A percentile compares a stretch with the other conserved stretches of the same genome.
These are phyloP conservation scores for Trichoderma afroharzianum DNA, from an alignment of 2,329 filamentous ascomycete species.

Conservation along the genomic window DNA sequence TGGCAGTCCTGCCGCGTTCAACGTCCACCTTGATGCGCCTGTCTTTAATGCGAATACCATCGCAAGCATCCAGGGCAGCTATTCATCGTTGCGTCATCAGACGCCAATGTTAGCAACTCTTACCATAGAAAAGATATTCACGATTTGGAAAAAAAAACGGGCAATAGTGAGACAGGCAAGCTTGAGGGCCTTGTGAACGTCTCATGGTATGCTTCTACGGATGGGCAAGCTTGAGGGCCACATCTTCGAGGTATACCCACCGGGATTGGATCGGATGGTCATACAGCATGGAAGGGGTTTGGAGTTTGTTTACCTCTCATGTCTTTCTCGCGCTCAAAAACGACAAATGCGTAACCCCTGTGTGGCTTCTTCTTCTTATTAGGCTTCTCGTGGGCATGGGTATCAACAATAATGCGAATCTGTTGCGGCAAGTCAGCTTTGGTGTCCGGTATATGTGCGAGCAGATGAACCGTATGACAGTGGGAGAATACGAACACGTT, in stretches of 20 bases:
- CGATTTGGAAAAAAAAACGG: constrained; percentile 25
- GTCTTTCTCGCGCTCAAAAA: constrained; percentile 95
- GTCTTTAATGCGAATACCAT: constrained; percentile 90
- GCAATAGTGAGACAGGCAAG: constrained; percentile 46
- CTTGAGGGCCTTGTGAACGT: constrained; percentile 51
- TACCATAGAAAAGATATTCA: constrained; percentile 41
- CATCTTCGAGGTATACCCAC: constrained; percentile 28
- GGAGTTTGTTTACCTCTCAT: constrained; percentile 85
- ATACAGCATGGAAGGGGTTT: constrained; percentile 24
- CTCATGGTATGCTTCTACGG: constrained; percentile 42
- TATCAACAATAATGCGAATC: constrained; percentile 85
- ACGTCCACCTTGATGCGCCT: constrained; percentile 92
- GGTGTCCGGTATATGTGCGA: not conserved
- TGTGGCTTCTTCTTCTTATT: constrained; percentile 80
- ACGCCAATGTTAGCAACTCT: constrained; percentile 67
- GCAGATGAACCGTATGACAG: not conserved
- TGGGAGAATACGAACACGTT: constrained; percentile 60
- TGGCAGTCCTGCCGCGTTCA: constrained; percentile 89
- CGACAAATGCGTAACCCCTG: constrained; percentile 91
- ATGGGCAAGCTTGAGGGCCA: constrained; percentile 43
- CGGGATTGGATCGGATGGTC: constrained; percentile 6
- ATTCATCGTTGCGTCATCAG: constrained; percentile 53
- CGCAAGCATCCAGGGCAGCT: constrained; percentile 85
- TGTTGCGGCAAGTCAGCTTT: constrained; percentile 33
- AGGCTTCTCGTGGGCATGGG: constrained; percentile 62